A percentile compares a stretch with the other conserved stretches of the same genome.
Evolutionary conservation across 208 protist genomes (phyloP).

Genomic region (Acanthamoeba triangularis): DNA sequence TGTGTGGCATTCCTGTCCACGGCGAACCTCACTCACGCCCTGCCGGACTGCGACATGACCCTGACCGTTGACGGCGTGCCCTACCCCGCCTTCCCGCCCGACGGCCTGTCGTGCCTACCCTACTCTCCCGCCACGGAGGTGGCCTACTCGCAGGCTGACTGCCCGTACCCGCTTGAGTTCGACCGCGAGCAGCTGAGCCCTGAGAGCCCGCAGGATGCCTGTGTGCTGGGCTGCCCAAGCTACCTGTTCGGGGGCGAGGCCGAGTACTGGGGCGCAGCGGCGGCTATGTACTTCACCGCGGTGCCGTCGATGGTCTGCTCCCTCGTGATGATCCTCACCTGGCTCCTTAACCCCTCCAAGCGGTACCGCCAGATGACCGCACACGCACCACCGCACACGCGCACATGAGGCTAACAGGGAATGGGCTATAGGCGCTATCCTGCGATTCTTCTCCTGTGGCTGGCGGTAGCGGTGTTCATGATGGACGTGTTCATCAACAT

Average conservation of each 20-base stretch:
- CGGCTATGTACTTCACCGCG: neutral
- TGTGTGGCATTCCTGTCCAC: neutral
- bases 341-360: neutral
- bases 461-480: neutral
- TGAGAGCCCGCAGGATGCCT: neutral
- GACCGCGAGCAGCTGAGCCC: neutral
- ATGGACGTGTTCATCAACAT: neutral
- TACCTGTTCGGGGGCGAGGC: slow-evolving; percentile 38
- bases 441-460: neutral
- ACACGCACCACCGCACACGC: neutral
- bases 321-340: neutral
- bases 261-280: neutral
- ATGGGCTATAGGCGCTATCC: too few species aligned
- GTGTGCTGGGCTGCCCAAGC: neutral
- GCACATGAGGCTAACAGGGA: too few species aligned
- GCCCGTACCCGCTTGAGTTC: neutral
- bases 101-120: neutral
- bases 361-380: too few species aligned
- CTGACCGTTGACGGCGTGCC: neutral
- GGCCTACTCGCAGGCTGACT: neutral
- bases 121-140: neutral
- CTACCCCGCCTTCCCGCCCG: neutral
- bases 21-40: neutral
- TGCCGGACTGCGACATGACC: neutral
- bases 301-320: neutral